Percentiles rank a stretch among this genome's conserved stretches.
These are phyloP conservation scores for Lipomyces spencermartinsiae DNA, from an alignment of 805 yeast species.

Conservation along the genomic window DNA sequence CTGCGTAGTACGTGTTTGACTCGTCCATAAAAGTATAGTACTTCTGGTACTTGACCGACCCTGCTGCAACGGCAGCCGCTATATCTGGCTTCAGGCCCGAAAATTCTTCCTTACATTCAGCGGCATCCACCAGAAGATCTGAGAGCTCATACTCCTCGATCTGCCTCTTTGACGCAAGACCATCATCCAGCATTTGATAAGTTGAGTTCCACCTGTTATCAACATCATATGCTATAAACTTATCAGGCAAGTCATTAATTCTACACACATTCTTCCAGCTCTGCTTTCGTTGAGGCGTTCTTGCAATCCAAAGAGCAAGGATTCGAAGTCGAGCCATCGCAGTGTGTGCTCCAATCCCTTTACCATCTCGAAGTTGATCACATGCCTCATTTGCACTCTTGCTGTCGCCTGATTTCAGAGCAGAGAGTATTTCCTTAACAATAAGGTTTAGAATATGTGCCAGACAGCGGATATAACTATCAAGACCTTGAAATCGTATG, in stretches of 20 bases:
- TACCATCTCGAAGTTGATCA: background rate
- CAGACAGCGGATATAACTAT: slow-evolving; percentile 3
- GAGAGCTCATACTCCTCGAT: slow-evolving; percentile 1
- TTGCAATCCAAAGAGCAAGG: slow-evolving; percentile 8
- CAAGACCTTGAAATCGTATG: background rate
- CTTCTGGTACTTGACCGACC: background rate
- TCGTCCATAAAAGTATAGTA: slow-evolving; percentile 8
- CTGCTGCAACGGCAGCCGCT: too few species aligned
- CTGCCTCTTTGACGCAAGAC: background rate
- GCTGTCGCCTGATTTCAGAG: background rate
- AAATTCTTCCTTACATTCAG: slow-evolving; percentile 4
- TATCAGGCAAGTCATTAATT: background rate
- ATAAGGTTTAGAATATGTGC: background rate
- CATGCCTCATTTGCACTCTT: slow-evolving; percentile 7
- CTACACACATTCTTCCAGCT: slow-evolving; percentile 5
- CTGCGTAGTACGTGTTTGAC: background rate
- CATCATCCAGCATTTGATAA: background rate
- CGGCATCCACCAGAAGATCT: background rate
- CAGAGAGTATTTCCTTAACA: slow-evolving; percentile 2
- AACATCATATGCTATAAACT: background rate
- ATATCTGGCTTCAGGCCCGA: slow-evolving; percentile 1
- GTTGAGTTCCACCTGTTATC: background rate
- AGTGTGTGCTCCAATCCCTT: background rate
- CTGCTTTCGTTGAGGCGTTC: slow-evolving; percentile 2
- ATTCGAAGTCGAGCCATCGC: slow-evolving; percentile 9